Evolutionary conservation across 345 rosid genomes (phyloP).

Genomic region (Raphanus raphanistrum): DNA sequence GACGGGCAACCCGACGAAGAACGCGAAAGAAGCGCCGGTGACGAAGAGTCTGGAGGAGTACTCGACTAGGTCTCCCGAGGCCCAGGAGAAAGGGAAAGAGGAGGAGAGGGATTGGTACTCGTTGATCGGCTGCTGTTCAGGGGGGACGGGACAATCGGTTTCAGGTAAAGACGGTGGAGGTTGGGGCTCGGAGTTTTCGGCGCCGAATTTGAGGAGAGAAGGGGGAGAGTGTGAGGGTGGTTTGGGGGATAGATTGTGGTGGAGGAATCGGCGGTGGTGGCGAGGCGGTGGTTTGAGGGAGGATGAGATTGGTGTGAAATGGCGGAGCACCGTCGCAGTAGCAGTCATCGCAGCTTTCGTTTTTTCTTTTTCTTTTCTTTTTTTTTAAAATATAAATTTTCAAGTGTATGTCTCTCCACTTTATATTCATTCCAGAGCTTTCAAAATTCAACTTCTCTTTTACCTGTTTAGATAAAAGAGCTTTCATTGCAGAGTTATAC

Average conservation of each 20-base stretch:
- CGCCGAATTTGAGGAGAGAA: slow-evolving; percentile 43
- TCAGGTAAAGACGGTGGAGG: slow-evolving; percentile 46
- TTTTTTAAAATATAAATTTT: background rate
- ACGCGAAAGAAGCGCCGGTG: slow-evolving; percentile 70
- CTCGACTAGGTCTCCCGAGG: slow-evolving; percentile 56
- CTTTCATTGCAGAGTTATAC: too few species aligned
- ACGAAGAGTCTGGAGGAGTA: slow-evolving; percentile 61
- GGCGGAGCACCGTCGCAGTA: slow-evolving; percentile 35
- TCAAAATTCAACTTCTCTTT: background rate
- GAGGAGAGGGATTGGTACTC: slow-evolving; percentile 80
- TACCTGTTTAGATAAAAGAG: too few species aligned
- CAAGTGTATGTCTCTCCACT: background rate
- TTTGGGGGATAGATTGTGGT: slow-evolving; percentile 19
- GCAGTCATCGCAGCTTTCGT: slow-evolving; percentile 31
- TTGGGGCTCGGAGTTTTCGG: slow-evolving; percentile 54
- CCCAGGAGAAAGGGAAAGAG: slow-evolving; percentile 89
- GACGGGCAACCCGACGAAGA: slow-evolving; percentile 75
- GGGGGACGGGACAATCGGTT: slow-evolving; percentile 82
- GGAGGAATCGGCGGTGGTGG: slow-evolving; percentile 27
- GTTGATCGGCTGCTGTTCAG: slow-evolving; percentile 80
- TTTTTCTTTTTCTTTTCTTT: background rate
- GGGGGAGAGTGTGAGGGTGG: slow-evolving; percentile 35
- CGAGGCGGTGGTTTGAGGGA: slow-evolving; percentile 22
- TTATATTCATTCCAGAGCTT: background rate
- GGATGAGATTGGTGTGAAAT: slow-evolving; percentile 33